These are phyloP conservation scores for Rhododendron simsii DNA, from an alignment of 148 eudicot species.

Conservation along the genomic window DNA sequence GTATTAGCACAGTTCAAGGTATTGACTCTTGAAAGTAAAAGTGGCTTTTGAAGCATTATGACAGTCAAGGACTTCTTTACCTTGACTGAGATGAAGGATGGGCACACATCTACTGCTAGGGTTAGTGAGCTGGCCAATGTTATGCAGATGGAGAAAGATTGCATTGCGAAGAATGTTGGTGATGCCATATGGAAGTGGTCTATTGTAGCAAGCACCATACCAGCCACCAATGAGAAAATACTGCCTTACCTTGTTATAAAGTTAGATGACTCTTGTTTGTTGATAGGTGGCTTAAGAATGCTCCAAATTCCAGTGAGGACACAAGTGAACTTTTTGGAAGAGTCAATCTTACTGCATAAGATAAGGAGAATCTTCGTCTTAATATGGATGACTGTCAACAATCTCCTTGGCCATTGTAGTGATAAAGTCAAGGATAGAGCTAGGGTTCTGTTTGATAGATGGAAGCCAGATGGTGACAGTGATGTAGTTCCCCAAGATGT, in stretches of 20 bases:
- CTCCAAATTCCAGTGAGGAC: slow-evolving; percentile 38
- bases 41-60: slow-evolving; percentile 41
- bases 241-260: slow-evolving; percentile 68
- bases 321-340: slow-evolving; percentile 47
- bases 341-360: slow-evolving; percentile 54
- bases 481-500: slow-evolving; percentile 9
- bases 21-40: neutral
- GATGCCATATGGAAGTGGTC: slow-evolving; percentile 66
- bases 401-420: slow-evolving; percentile 54
- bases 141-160: slow-evolving; percentile 55
- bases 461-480: slow-evolving; percentile 8
- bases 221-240: slow-evolving; percentile 64
- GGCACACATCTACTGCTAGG: slow-evolving; percentile 60
- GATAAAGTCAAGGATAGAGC: slow-evolving; percentile 52
- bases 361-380: slow-evolving; percentile 32
- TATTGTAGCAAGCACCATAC: slow-evolving; percentile 68
- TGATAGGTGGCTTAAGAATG: slow-evolving; percentile 70
- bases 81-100: slow-evolving; percentile 76
- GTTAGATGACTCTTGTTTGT: slow-evolving; percentile 60
- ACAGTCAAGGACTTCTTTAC: slow-evolving; percentile 69
- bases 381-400: slow-evolving; percentile 40
- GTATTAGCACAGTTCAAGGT: neutral
- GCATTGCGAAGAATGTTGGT: slow-evolving; percentile 37
- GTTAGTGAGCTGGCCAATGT: slow-evolving; percentile 63
- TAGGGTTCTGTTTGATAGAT: slow-evolving; percentile 38